Base-by-base conservation (phyloP, 768 basidiomycete genomes). In the Ramaria sp. region DNA sequence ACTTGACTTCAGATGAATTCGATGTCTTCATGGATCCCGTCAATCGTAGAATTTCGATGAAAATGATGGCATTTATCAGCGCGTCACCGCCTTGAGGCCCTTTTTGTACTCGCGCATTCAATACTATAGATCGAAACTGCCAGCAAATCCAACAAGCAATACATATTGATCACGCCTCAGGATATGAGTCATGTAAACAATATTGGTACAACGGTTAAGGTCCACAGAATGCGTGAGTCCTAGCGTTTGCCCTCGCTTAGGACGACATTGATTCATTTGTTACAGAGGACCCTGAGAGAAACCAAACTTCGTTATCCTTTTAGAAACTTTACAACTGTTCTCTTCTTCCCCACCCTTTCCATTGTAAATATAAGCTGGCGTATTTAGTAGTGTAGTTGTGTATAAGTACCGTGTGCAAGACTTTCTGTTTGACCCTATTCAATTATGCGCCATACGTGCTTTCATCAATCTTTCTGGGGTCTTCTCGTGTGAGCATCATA, bases 21-120 rank as follows among this genome's bases (percentile, higher is more conserved):
- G 95, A 98, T 63, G 95, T 97, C 11, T 97, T 95, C 75, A 92
- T 98, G 90, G 91, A 94, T 66, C 88, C 89, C 22, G 84, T 91
- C 58, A 91, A 91, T 68, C 82, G 96, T 19, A 83, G 85, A 48
- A 87, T 95, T 64, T 88, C 88, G 59, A 96, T 95, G 85, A 89
- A 83, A 70, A 92, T 95, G 88, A 88, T 97, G 82, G 88, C 90
- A 57, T 17, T 80, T 24, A 10, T 34, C 7, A 22, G 45, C n/a
- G 39, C 66, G 19, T 43, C 41, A 53, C 53, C 13, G 30, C 13
- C 33, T 34, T 34, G 5, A 5, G 5, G 5, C 33, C 5, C 33
- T 11, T 34, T 22, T 55, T 41, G 30, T 11, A 22, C 24, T 50
- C 20, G n/a, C 38, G 5, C 45, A 30, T 30, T 20, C 30, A n/a